Conservation (phyloP, 2,329 filamentous ascomycete genomes). For the Fusarium brevicatenulatum region DNA sequence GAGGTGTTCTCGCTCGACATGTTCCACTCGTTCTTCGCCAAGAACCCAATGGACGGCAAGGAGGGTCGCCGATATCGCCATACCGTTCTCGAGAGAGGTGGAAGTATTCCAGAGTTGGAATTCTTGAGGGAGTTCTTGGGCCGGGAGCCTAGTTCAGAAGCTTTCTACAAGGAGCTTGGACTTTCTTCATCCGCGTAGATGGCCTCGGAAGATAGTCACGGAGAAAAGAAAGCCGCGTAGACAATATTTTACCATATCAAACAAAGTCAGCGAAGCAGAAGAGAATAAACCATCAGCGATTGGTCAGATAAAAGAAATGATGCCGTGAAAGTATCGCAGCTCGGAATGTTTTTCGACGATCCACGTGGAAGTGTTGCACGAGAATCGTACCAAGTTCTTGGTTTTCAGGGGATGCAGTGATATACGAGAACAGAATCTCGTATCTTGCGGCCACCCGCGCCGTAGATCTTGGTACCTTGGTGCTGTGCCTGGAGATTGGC, state of each 20-base stretch:
- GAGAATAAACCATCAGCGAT: not conserved
- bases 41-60: slow-evolving; percentile 79
- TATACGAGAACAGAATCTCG: slow-evolving; percentile 26
- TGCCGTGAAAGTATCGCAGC: not conserved
- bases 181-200: slow-evolving; percentile 38
- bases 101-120: slow-evolving; percentile 82
- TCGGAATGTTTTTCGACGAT: not conserved
- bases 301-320: not conserved
- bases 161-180: slow-evolving; percentile 83
- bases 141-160: slow-evolving; percentile 78
- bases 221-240: not conserved
- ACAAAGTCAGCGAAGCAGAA: not conserved
- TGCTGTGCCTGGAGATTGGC: slow-evolving; percentile 1
- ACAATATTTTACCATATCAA: not conserved
- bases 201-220: too few relatives aligned
- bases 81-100: slow-evolving; percentile 80
- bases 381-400: not conserved
- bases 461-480: slow-evolving; percentile 14
- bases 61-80: slow-evolving; percentile 81
- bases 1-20: slow-evolving; percentile 87
- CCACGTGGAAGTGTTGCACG: slow-evolving; percentile 11
- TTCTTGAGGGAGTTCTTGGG: slow-evolving; percentile 83
- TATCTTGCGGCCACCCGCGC: slow-evolving; percentile 28
- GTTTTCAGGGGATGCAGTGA: slow-evolving; percentile 4
- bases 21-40: slow-evolving; percentile 84